These are phyloP conservation scores for Sordaria brevicollis DNA, from an alignment of 495 filamentous ascomycete genomes.

Conservation along the genomic window DNA sequence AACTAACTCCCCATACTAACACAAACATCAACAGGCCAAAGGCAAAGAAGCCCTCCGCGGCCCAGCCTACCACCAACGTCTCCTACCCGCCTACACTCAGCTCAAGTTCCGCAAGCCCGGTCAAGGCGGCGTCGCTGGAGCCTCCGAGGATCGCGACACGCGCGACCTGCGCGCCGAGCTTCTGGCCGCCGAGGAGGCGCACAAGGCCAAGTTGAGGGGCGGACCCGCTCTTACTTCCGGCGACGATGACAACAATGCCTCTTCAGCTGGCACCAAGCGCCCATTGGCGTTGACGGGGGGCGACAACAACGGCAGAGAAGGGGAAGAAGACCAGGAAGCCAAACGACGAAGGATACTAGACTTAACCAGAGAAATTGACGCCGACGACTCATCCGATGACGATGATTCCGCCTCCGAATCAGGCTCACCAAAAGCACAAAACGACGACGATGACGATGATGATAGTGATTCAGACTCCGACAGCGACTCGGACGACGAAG, in stretches of 20 bases:
- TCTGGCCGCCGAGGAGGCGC: constrained; percentile 73
- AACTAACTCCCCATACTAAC: constrained; percentile 7
- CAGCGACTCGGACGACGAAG: constrained; percentile 68
- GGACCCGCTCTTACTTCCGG: constrained; percentile 24
- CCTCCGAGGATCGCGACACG: constrained; percentile 41
- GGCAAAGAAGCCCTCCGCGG: constrained; percentile 93
- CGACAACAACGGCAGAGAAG: constrained; percentile 23
- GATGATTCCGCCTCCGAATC: constrained; percentile 32
- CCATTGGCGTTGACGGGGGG: constrained; percentile 41
- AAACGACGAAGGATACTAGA: constrained; percentile 83
- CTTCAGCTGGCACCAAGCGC: constrained; percentile 47
- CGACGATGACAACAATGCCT: constrained; percentile 25
- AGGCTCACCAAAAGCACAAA: constrained; percentile 38
- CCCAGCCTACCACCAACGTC: constrained; percentile 90
- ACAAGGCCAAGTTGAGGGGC: constrained; percentile 77
- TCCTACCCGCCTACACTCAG: constrained; percentile 83
- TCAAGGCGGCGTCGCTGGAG: constrained; percentile 66
- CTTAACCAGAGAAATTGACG: constrained; percentile 82
- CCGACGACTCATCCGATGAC: constrained; percentile 64
- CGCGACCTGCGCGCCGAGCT: constrained; percentile 90
- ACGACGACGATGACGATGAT: constrained; percentile 33
- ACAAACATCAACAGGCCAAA: constrained; percentile 50
- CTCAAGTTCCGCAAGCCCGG: constrained; percentile 83
- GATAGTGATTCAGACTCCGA: constrained; percentile 34
- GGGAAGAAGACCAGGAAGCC: constrained; percentile 64